Evolutionary conservation across 208 protist species (phyloP).

Genomic region (Acanthamoeba pearcei): DNA sequence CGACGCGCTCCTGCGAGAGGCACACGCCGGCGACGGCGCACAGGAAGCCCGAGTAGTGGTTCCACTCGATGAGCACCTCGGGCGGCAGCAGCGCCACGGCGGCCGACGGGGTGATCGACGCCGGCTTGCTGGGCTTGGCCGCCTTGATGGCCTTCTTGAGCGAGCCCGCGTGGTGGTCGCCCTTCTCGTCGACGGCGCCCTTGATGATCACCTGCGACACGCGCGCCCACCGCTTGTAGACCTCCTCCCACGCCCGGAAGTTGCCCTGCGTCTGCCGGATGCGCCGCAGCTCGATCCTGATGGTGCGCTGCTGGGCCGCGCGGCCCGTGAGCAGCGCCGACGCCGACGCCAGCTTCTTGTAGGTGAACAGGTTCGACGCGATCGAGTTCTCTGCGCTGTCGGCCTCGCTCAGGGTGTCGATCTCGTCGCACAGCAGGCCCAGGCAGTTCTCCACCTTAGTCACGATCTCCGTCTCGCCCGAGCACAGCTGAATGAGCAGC

Average conservation of each 20-base stretch:
- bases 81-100: background rate
- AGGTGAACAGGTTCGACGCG: conserved; percentile 76
- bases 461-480: conserved; percentile 78
- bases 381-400: conserved; percentile 77
- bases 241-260: conserved; percentile 80
- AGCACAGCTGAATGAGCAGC: conserved; percentile 82
- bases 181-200: conserved; percentile 68
- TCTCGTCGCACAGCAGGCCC: conserved; percentile 81
- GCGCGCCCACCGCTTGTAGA: conserved; percentile 77
- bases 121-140: conserved; percentile 39
- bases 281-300: conserved; percentile 77
- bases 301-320: conserved; percentile 82
- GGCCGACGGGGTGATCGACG: conserved; percentile 13
- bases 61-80: conserved; percentile 80
- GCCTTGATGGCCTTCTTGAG: conserved; percentile 64
- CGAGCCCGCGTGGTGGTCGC: conserved; percentile 3
- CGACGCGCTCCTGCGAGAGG: conserved; percentile 72
- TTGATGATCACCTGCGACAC: conserved; percentile 68
- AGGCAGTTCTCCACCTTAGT: conserved; percentile 79
- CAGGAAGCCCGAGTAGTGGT: conserved; percentile 81
- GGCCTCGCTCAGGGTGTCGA: conserved; percentile 77
- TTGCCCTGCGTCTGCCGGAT: conserved; percentile 81
- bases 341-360: conserved; percentile 80
- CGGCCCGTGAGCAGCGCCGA: conserved; percentile 80
- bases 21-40: conserved; percentile 76